Conservation (phyloP, 2,329 filamentous ascomycete genomes). For the Coleophoma eucalyptorum region DNA sequence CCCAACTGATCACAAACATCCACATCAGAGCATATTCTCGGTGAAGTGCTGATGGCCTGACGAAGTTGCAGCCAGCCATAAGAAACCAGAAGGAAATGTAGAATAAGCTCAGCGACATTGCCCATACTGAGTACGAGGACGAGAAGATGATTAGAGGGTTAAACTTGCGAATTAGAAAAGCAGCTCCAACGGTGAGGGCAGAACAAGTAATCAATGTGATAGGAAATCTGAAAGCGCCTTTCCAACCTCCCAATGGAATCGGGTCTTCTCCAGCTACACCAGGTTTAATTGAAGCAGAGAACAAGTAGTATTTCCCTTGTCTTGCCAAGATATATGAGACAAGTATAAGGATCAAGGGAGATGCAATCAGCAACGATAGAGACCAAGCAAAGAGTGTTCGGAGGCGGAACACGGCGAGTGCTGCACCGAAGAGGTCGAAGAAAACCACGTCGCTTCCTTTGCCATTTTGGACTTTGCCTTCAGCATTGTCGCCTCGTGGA, state of each 20-base stretch:
- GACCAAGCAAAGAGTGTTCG: constrained; percentile 86
- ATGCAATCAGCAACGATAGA: constrained; percentile 74
- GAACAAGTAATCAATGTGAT: constrained; percentile 67
- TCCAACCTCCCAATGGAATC: constrained; percentile 68
- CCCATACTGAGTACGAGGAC: constrained; percentile 83
- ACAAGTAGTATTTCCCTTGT: constrained; percentile 84
- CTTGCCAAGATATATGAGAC: constrained; percentile 66
- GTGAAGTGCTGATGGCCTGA: constrained; percentile 82
- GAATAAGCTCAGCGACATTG: constrained; percentile 80
- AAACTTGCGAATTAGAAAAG: constrained; percentile 73
- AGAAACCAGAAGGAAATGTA: constrained; percentile 81
- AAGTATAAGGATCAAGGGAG: constrained; percentile 68
- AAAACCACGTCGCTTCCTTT: constrained; percentile 71
- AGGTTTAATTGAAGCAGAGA: constrained; percentile 58
- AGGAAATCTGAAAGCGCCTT: constrained; percentile 81
- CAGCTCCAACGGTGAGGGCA: constrained; percentile 65
- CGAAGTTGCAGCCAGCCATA: constrained; percentile 71
- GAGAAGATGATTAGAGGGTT: constrained; percentile 93
- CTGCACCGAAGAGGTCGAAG: constrained; percentile 86
- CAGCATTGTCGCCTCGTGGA: constrained; percentile 46
- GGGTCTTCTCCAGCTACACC: constrained; percentile 56
- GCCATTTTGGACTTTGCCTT: constrained; percentile 63
- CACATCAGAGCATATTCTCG: constrained; percentile 78
- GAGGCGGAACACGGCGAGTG: constrained; percentile 75
- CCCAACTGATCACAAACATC: constrained; percentile 76